Conservation (phyloP, 441 rosid species). For the Brassica hybrid region DNA sequence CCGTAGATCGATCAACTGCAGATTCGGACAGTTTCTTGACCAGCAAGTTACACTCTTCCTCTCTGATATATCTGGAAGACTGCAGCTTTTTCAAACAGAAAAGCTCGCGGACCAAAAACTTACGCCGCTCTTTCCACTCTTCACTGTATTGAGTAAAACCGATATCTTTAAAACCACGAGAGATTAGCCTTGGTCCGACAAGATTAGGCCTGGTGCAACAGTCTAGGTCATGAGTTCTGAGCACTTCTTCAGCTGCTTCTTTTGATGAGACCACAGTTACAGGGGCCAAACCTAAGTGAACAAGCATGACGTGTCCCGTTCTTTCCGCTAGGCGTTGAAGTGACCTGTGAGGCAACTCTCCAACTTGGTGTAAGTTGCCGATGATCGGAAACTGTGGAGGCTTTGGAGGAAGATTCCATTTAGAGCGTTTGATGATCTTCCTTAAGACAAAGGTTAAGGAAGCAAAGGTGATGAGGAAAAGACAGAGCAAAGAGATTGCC, state of each 20-base stretch:
- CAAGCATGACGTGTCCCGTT: not conserved
- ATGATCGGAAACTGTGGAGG: not conserved
- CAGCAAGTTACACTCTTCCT: not conserved
- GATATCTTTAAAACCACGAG: not conserved
- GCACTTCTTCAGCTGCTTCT: conserved; percentile 9
- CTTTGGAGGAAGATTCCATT: not conserved
- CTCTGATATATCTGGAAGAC: not conserved
- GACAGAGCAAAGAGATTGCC: not conserved
- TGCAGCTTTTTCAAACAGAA: not conserved
- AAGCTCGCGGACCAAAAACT: not conserved
- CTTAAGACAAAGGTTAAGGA: not conserved
- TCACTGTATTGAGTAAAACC: not conserved
- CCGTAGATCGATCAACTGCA: not conserved
- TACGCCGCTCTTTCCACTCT: not conserved
- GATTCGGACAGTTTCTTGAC: not conserved
- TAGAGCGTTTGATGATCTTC: not conserved
- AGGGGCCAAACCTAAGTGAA: not conserved
- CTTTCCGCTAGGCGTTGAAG: not conserved
- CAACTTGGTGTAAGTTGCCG: not conserved
- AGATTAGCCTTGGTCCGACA: not conserved
- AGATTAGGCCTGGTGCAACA: not conserved
- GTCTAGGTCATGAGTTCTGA: not conserved
- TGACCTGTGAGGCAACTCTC: not conserved
- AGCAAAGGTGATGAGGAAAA: not conserved
- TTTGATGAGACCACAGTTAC: not conserved